Evolutionary conservation across 257 asterid genomes (phyloP), one percentile per base, ranked within the genome.

Genomic region (Jasminum sambac): DNA sequence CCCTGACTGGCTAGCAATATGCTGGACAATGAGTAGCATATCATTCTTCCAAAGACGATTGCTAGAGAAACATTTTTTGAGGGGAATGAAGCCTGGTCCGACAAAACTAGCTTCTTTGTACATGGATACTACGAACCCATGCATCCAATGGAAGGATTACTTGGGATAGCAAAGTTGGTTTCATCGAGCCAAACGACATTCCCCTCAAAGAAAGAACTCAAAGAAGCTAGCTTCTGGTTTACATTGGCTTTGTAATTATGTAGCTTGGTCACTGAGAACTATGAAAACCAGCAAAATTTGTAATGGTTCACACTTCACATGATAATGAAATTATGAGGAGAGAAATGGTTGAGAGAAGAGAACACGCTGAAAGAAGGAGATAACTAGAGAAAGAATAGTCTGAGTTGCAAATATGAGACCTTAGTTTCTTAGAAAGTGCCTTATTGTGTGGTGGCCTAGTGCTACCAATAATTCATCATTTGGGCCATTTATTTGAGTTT

Each of bases 111-210:
- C 16, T 67, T 6, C 6, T 14, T 6, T 1, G 6, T 46, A 14
- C 10, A 8, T 4, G 19, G 7, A 14, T 46, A 46, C 17, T 9
- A 16, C 57, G 4, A 19, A 2, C 1, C 7, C 57, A 46, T 12
- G 55, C 5, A 38, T 0, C 41, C 11, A 39, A 39, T 10, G 0
- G 14, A 4, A 17, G 19, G 7, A 48, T 9, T 21, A 48, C 6
- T 17, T 48, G 58, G 12, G 58, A 8, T 48, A 6, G 58, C 6
- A 10, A 8, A 48, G 19, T n/a, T 48, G 58, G 58, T 48, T 48
- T 80, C 75, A 69, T 76, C 84, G 84, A 80, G 78, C 84, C 84
- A 80, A 77, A 67, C 84, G 71, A 77, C 82, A 77, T 67, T 80
- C 82, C 84, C 81, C 84, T 61, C 84, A 76, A 73, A 42, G 25